These are phyloP conservation scores for Pelargonium myrrhifolium DNA, from an alignment of 441 rosid genomes.

Conservation along the genomic window DNA sequence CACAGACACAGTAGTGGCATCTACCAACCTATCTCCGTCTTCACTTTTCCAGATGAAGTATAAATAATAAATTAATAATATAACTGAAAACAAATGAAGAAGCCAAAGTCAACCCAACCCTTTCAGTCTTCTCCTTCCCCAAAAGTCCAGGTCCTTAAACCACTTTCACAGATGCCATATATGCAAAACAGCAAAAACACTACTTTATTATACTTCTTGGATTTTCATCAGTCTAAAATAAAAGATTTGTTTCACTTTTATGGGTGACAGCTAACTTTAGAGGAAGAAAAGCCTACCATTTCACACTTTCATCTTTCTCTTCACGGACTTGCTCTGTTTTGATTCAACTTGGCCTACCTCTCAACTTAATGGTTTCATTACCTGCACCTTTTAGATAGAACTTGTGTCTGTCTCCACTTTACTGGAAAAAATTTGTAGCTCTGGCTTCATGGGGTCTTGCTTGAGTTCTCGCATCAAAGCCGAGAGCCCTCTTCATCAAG, in stretches of 20 bases:
- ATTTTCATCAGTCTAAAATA: neutral
- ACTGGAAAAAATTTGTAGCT: neutral
- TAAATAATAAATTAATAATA: too few relatives aligned
- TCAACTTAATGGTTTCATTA: neutral
- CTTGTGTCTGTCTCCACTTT: neutral
- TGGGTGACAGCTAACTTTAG: slow-evolving; percentile 6
- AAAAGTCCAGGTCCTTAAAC: too few relatives aligned
- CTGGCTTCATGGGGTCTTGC: slow-evolving; percentile 67
- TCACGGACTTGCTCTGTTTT: slow-evolving; percentile 4
- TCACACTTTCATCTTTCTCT: neutral
- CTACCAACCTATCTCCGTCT: too few relatives aligned
- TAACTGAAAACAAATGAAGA: too few relatives aligned
- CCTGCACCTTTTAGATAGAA: neutral
- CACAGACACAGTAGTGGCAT: too few relatives aligned
- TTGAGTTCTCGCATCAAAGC: slow-evolving; percentile 83
- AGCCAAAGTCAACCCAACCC: too few relatives aligned
- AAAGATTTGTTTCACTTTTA: neutral
- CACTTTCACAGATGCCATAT: too few relatives aligned
- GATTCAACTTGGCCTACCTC: too few relatives aligned
- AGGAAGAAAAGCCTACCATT: neutral
- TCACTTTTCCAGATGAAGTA: too few relatives aligned
- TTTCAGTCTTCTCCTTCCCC: too few relatives aligned
- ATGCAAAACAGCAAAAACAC: too few relatives aligned
- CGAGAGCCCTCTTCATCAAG: slow-evolving; percentile 64
- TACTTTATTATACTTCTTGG: neutral